These are phyloP conservation scores for Verbascum thapsus DNA, from an alignment of 257 asterid species.

Conservation along the genomic window DNA sequence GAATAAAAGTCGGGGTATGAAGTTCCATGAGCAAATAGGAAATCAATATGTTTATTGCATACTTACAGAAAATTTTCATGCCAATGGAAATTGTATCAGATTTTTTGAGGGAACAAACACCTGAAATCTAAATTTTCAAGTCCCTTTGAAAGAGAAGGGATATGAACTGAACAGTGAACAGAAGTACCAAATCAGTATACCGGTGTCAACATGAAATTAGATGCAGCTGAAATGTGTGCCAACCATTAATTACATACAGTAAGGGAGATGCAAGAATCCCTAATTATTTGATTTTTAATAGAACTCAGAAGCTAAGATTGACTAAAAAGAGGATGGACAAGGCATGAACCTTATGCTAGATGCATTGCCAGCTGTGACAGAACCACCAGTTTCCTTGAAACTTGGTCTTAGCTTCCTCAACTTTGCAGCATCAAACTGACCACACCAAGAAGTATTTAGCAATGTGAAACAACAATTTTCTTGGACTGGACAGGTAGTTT, in stretches of 20 bases:
- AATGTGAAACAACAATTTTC: not conserved
- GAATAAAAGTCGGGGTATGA: not conserved
- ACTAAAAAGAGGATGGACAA: slow-evolving; percentile 17
- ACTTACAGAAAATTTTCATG: no score
- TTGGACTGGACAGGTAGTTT: slow-evolving; percentile 11
- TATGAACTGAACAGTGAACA: not conserved
- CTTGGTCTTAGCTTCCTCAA: slow-evolving; percentile 95
- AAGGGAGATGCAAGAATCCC: not conserved
- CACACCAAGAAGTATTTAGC: slow-evolving; percentile 28
- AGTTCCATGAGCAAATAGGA: no score
- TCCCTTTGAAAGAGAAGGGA: not conserved
- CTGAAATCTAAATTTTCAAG: not conserved
- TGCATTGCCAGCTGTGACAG: slow-evolving; percentile 97
- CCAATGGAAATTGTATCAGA: not conserved
- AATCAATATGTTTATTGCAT: no score
- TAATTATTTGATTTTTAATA: not conserved
- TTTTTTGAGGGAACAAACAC: not conserved
- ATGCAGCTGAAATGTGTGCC: slow-evolving; percentile 7
- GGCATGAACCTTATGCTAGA: slow-evolving; percentile 85
- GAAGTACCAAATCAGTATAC: not conserved
- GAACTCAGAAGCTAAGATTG: slow-evolving; percentile 3
- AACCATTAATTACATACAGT: not conserved
- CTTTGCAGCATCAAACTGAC: slow-evolving; percentile 92
- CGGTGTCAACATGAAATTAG: not conserved
- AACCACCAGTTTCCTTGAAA: slow-evolving; percentile 94